A percentile compares a stretch with the other conserved stretches of the same genome.
Evolutionary conservation across 2,329 filamentous ascomycete genomes (phyloP).

Genomic region (Colletotrichum truncatum): DNA sequence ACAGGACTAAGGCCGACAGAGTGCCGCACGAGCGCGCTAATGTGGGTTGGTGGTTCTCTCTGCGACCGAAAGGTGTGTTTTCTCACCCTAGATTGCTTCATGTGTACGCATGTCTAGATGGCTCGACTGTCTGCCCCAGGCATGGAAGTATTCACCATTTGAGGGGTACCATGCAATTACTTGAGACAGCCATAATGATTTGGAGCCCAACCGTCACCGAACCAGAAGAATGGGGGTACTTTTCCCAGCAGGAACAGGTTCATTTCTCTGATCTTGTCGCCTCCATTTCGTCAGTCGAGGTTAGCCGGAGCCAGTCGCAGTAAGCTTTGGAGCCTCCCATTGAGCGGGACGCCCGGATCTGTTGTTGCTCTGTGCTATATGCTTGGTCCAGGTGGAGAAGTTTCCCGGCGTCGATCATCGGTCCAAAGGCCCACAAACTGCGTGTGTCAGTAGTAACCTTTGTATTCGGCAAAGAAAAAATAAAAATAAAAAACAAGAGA

Average conservation of each 20-base stretch:
- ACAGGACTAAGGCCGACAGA: not conserved
- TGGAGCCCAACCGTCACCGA: not conserved
- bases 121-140: not conserved
- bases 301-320: not conserved
- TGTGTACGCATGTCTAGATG: not conserved
- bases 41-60: not conserved
- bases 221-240: not conserved
- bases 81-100: not conserved
- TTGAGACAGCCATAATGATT: not conserved
- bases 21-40: not conserved
- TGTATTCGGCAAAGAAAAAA: no score
- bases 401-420: constrained; percentile 23
- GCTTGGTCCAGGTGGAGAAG: constrained; percentile 1
- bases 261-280: constrained; percentile 8
- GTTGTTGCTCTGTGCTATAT: constrained; percentile 12
- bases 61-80: not conserved
- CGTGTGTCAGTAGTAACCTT: not conserved
- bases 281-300: constrained; percentile 7
- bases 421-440: not conserved
- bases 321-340: not conserved
- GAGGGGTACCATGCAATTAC: not conserved
- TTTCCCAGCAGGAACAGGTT: not conserved
- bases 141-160: not conserved
- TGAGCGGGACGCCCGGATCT: constrained; percentile 20
- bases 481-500: no score